Evolutionary conservation across 768 basidiomycete species (phyloP).

Genomic region (Tylopilus balloui): DNA sequence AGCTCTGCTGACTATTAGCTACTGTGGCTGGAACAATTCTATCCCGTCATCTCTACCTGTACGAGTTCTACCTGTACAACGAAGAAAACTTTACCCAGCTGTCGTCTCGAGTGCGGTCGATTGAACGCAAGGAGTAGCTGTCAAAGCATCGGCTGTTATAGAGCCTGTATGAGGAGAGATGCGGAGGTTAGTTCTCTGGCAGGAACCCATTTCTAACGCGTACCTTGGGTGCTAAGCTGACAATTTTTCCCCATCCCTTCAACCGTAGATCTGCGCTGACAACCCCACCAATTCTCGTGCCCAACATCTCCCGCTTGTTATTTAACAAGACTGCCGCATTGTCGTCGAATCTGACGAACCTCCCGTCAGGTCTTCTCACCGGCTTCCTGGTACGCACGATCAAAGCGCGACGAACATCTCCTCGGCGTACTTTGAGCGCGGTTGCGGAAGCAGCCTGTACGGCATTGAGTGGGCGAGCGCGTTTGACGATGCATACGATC

Average conservation of each 20-base stretch:
- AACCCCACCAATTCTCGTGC: slow-evolving; percentile 90
- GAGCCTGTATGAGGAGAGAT: slow-evolving; percentile 5
- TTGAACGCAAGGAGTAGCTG: too few relatives aligned
- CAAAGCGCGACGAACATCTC: slow-evolving; percentile 93
- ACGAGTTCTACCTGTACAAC: neutral
- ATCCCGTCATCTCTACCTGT: neutral
- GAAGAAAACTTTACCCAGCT: neutral
- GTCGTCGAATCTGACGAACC: slow-evolving; percentile 88
- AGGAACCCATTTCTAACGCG: neutral
- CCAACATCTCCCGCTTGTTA: slow-evolving; percentile 94
- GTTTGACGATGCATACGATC: slow-evolving; percentile 92
- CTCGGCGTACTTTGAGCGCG: slow-evolving; percentile 85
- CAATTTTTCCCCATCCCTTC: slow-evolving; percentile 94
- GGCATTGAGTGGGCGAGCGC: slow-evolving; percentile 76
- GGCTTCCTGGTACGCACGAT: slow-evolving; percentile 91
- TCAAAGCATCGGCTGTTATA: slow-evolving; percentile 8
- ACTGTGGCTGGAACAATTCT: too few relatives aligned
- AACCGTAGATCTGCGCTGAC: slow-evolving; percentile 87
- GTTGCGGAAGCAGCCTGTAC: slow-evolving; percentile 64
- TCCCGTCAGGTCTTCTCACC: slow-evolving; percentile 82
- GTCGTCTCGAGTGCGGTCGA: too few relatives aligned
- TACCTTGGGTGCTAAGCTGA: slow-evolving; percentile 88
- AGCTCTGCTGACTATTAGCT: too few relatives aligned
- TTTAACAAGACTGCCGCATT: slow-evolving; percentile 93
- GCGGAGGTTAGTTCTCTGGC: neutral